phyloP scores from a whole-genome alignment of 345 rosid species.

The Psidium friedrichsthalianum region DNA sequence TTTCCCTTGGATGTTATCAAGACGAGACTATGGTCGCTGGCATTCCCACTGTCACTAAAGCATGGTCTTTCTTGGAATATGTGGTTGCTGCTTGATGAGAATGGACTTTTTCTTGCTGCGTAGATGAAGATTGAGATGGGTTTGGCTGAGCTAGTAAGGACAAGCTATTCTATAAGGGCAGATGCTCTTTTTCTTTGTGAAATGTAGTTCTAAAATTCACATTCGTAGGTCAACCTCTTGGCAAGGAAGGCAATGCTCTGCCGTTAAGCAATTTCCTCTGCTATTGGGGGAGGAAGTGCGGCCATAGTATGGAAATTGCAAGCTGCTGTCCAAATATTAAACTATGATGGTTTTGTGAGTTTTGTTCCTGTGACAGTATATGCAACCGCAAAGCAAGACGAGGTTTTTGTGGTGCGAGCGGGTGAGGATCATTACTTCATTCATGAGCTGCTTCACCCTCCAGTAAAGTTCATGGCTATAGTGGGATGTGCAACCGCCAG shows the following conservation, averaged over 20 bases:
- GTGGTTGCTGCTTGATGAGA: neutral
- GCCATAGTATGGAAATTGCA: neutral
- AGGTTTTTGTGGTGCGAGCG: neutral
- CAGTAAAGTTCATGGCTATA: neutral
- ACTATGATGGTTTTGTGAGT: neutral
- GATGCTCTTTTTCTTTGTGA: neutral
- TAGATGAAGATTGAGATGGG: neutral
- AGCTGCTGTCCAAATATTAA: neutral
- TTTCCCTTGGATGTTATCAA: neutral
- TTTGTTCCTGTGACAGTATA: neutral
- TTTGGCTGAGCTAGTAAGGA: neutral
- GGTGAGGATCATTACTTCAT: neutral
- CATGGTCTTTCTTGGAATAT: neutral
- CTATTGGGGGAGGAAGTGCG: neutral
- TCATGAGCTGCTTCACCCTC: slow-evolving; percentile 1
- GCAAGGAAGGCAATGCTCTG: neutral
- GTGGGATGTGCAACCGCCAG: neutral
- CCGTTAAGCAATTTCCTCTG: neutral
- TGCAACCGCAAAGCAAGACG: slow-evolving; percentile 2
- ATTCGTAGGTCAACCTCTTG: neutral
- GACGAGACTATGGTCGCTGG: neutral
- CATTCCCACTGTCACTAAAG: neutral
- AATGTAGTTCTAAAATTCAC: neutral
- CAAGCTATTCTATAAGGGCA: neutral
- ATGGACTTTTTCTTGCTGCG: neutral